Conservation (phyloP, 108 stramenopile genomes). For the Nitzschia putrida region DNA sequence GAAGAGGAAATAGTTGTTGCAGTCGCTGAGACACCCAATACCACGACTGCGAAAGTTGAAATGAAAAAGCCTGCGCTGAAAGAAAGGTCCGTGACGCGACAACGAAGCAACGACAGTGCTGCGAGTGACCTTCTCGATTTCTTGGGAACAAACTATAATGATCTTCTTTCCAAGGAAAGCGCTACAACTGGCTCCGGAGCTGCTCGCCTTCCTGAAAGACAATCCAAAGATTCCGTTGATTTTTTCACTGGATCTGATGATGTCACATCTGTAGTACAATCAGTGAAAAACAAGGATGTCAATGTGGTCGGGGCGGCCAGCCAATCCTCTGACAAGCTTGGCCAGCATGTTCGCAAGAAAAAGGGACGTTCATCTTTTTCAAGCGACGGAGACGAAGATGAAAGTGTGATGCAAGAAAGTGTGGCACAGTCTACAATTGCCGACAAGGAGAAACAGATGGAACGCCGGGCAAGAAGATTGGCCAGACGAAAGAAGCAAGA, state of each 20-base stretch:
- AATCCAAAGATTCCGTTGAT: neutral
- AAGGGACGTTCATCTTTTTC: too few species aligned
- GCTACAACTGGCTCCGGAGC: neutral
- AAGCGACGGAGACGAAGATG: too few species aligned
- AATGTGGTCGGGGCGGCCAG: too few species aligned
- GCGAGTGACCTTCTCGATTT: constrained; percentile 12
- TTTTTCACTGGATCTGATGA: neutral
- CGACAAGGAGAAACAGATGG: constrained; percentile 12
- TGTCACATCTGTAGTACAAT: too few species aligned
- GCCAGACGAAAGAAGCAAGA: neutral
- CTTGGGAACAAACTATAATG: constrained; percentile 12
- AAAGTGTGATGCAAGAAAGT: neutral
- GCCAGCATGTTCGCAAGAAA: too few species aligned
- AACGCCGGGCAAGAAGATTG: neutral
- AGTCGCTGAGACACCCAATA: neutral
- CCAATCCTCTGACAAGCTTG: too few species aligned
- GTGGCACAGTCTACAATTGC: constrained; percentile 3
- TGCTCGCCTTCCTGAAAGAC: neutral
- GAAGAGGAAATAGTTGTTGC: neutral
- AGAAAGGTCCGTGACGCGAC: too few species aligned
- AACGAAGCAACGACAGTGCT: too few species aligned
- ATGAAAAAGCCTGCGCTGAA: too few species aligned
- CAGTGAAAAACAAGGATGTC: too few species aligned
- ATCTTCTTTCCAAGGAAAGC: neutral
- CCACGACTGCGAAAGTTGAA: neutral